These are phyloP conservation scores for Deakozyma indianensis DNA, from an alignment of 805 yeast genomes.

Conservation along the genomic window DNA sequence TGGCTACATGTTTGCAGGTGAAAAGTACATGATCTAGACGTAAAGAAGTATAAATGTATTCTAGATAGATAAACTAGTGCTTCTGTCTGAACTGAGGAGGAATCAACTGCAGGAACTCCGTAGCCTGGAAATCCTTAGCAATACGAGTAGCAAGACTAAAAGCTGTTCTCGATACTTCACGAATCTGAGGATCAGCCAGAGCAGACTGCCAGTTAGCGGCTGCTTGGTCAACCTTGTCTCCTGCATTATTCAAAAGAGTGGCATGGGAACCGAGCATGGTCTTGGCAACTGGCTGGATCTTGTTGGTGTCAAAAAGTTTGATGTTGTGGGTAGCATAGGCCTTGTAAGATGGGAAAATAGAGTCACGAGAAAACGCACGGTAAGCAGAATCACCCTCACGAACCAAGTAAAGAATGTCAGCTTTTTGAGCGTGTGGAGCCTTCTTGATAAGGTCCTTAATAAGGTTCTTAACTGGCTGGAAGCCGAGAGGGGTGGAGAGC, in stretches of 20 bases:
- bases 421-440: not conserved
- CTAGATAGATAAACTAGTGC: too few species aligned
- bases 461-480: not conserved
- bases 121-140: constrained; percentile 1
- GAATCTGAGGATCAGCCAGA: constrained; percentile 1
- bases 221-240: not conserved
- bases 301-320: not conserved
- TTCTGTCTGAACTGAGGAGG: not conserved
- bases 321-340: not conserved
- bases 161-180: not conserved
- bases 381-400: not conserved
- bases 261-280: not conserved
- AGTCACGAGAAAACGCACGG: not conserved
- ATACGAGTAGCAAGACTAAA: not conserved
- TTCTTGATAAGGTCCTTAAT: constrained; percentile 1
- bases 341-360: not conserved
- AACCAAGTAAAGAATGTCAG: not conserved
- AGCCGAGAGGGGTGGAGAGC: not conserved
- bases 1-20: constrained; percentile 9
- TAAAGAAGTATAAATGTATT: not conserved
- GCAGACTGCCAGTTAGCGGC: not conserved
- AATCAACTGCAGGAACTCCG: not conserved
- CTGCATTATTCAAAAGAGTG: not conserved
- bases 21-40: constrained; percentile 9
- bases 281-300: not conserved